Base-by-base conservation (phyloP, 2,329 filamentous ascomycete species). In the Calonectria leucothoes region DNA sequence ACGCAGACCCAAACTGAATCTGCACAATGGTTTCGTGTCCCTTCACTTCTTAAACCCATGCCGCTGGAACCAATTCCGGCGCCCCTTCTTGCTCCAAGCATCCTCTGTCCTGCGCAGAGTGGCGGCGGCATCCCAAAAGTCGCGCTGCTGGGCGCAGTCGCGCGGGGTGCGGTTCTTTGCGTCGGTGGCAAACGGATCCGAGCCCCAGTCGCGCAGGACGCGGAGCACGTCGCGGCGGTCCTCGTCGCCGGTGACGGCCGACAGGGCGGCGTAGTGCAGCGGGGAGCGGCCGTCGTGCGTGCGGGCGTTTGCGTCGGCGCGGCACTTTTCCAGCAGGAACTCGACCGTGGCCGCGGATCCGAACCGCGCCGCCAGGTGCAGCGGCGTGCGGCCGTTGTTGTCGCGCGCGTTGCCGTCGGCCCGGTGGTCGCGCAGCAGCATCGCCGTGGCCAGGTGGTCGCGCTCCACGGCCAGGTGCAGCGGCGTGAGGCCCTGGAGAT, bases 91-190 rank as follows among this genome's bases (percentile, higher is more conserved):
- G 59, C 82, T 80, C 82, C 82, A 83, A n/a, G 69, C 79, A 72
- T 82, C 80, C 77, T 83, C 82, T 0, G 82, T 81, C 64, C 82
- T 75, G n/a, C 82, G 76, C 72, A 83, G 35, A 17, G 82, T 83
- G 11, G 81, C 72, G 51, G 82, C 81, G 17, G 79, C 82, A 68
- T 83, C 82, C 81, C 81, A 83, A 17, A 78, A 78, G 7, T 82
- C 81, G 52, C 81, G 78, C 67, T 74, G 82, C 75, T 83, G 81
- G 20, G 82, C 82, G n/a, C 82, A 64, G 67, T 83, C 81, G 37
- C 82, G 74, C 59, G 82, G 67, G 52, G 81, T 81, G 48, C 80
- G 76, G 1, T 80, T 79, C 68, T 76, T 81, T 12, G 57, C 72
- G 61, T 82, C 82, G 37, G 77, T 59, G 3, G 79, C 65, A 6